Conservation (phyloP, 345 rosid species). For the Citrus medica region DNA sequence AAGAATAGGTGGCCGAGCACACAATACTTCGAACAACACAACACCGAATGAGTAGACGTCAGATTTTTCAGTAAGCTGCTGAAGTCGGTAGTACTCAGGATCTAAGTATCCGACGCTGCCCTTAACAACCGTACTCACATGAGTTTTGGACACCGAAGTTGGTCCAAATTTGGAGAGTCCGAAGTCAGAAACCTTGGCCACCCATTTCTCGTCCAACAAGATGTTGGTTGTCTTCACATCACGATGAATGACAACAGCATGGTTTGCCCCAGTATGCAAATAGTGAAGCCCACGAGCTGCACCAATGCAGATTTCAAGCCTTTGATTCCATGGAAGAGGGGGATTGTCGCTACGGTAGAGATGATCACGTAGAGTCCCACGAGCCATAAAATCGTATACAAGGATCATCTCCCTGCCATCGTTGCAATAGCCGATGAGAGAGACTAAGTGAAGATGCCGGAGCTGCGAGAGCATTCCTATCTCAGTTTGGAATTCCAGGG, state of each 20-base stretch:
- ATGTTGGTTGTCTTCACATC: constrained; percentile 59
- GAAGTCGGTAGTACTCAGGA: constrained; percentile 57
- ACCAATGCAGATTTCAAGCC: constrained; percentile 36
- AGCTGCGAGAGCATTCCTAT: constrained; percentile 42
- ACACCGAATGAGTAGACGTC: constrained; percentile 74
- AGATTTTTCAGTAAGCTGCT: constrained; percentile 54
- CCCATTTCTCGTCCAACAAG: constrained; percentile 44
- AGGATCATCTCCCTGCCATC: constrained; percentile 35
- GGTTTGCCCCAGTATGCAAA: constrained; percentile 35
- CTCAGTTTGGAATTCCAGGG: constrained; percentile 37
- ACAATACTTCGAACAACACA: constrained; percentile 51
- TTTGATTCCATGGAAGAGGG: constrained; percentile 30
- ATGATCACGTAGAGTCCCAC: constrained; percentile 35
- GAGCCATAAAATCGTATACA: constrained; percentile 39
- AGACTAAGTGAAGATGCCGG: constrained; percentile 32
- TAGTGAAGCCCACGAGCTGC: constrained; percentile 31
- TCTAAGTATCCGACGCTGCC: constrained; percentile 60
- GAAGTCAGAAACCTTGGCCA: constrained; percentile 58
- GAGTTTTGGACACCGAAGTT: constrained; percentile 30
- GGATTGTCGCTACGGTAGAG: constrained; percentile 24
- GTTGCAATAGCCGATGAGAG: constrained; percentile 36
- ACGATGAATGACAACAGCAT: constrained; percentile 40
- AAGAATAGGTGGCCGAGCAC: constrained; percentile 42
- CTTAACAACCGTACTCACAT: constrained; percentile 48
- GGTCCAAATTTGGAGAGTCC: constrained; percentile 48